phyloP scores from a whole-genome alignment of 1,284 basidiomycete species.

The Abortiporus biennis region DNA sequence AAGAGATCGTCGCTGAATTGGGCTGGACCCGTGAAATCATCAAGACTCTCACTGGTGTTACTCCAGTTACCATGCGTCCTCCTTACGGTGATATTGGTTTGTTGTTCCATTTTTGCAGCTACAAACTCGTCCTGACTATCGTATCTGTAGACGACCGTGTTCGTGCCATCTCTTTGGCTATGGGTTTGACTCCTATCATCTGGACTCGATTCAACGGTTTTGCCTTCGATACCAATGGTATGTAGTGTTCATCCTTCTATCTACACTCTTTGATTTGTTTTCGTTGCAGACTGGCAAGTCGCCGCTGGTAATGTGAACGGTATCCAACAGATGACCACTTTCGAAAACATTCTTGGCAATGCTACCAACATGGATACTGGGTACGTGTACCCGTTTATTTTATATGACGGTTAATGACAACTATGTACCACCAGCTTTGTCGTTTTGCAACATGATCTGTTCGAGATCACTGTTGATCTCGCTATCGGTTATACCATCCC shows the following conservation, averaged over 20 bases:
- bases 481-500: conserved; percentile 85
- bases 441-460: conserved; percentile 86
- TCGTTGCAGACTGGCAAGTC: conserved; percentile 70
- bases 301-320: conserved; percentile 66
- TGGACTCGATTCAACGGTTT: conserved; percentile 62
- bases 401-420: conserved; percentile 1
- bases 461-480: conserved; percentile 81
- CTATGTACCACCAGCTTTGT: conserved; percentile 62
- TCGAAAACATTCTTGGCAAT: conserved; percentile 58
- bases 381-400: conserved; percentile 25
- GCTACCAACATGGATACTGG: conserved; percentile 52
- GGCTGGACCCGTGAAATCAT: conserved; percentile 91
- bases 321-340: conserved; percentile 45
- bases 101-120: conserved; percentile 7
- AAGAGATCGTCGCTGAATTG: conserved; percentile 88
- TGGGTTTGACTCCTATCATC: conserved; percentile 78
- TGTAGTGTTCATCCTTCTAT: conserved; percentile 9
- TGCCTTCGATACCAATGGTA: conserved; percentile 80
- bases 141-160: conserved; percentile 74
- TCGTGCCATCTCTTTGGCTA: conserved; percentile 75
- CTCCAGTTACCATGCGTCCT: conserved; percentile 62
- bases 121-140: neutral
- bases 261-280: conserved; percentile 15
- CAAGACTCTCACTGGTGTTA: conserved; percentile 68
- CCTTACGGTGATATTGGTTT: conserved; percentile 41